Percentiles rank a stretch among this genome's conserved stretches.
Evolutionary conservation across 257 asterid species (phyloP).

Genomic region (Solanum sitiens): DNA sequence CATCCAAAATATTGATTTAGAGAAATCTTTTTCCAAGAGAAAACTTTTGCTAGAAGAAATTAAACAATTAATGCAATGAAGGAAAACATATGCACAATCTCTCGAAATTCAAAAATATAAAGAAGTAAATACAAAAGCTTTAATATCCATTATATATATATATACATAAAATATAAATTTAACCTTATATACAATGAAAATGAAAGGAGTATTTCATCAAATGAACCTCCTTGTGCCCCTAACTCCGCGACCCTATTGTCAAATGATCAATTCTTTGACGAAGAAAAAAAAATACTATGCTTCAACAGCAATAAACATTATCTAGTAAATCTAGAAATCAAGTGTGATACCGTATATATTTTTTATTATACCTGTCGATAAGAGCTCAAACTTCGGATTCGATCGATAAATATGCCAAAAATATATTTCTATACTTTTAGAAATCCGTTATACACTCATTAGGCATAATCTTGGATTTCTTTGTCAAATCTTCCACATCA

Average conservation of each 20-base stretch:
- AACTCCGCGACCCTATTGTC: not conserved
- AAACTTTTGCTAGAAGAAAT: not conserved
- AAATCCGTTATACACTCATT: slow-evolving; percentile 30
- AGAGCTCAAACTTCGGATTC: not conserved
- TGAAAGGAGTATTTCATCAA: not conserved
- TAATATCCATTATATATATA: not conserved
- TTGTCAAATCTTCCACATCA: slow-evolving; percentile 20
- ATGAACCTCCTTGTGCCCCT: not conserved
- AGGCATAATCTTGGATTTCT: slow-evolving; percentile 14
- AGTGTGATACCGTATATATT: not conserved
- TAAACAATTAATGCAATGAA: not conserved
- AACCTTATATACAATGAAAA: not conserved
- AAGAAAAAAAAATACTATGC: not conserved
- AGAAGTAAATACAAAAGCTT: not conserved
- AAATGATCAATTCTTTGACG: not conserved
- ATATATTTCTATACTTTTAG: not conserved
- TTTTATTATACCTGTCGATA: not conserved
- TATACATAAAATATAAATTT: not conserved
- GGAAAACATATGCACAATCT: not conserved
- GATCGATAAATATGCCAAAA: not conserved
- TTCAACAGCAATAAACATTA: not conserved
- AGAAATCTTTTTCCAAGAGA: not conserved
- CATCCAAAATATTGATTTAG: not conserved
- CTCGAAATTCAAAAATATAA: not conserved
- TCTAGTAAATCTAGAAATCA: not conserved